Evolutionary conservation across 805 yeast species (phyloP).

Genomic region (Candida nemodendra): DNA sequence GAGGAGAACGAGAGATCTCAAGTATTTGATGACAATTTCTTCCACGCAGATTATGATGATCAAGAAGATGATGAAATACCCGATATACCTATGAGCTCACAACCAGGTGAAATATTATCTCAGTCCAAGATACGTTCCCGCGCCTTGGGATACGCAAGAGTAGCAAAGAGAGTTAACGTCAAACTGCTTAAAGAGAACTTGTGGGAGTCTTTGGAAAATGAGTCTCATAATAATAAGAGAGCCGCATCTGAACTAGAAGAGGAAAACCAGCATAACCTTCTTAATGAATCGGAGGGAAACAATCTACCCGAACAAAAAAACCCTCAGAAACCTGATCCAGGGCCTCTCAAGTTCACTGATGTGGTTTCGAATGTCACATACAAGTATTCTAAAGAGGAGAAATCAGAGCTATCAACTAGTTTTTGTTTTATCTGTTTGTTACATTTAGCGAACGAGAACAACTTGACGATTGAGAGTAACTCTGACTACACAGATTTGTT

Average conservation of each 20-base stretch:
- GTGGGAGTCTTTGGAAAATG: constrained; percentile 39
- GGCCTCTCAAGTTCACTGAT: constrained; percentile 28
- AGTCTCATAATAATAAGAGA: constrained; percentile 26
- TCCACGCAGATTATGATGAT: constrained; percentile 34
- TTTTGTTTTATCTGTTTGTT: constrained; percentile 49
- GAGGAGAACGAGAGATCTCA: constrained; percentile 12
- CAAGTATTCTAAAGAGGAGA: constrained; percentile 38
- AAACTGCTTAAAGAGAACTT: constrained; percentile 45
- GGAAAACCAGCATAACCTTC: constrained; percentile 9
- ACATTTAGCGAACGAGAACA: constrained; percentile 51
- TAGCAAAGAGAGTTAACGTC: constrained; percentile 49
- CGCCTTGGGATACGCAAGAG: constrained; percentile 42
- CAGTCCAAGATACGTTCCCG: constrained; percentile 20
- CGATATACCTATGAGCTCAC: constrained; percentile 24
- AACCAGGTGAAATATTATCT: constrained; percentile 15
- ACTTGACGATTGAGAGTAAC: constrained; percentile 38
- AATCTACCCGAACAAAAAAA: constrained; percentile 1
- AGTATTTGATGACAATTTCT: constrained; percentile 12
- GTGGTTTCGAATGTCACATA: constrained; percentile 37
- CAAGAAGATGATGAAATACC: constrained; percentile 36
- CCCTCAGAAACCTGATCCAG: constrained; percentile 6
- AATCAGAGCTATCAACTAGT: constrained; percentile 46
- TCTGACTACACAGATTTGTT: constrained; percentile 37
- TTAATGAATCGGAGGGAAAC: constrained; percentile 2
- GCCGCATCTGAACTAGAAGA: constrained; percentile 31